Evolutionary conservation across 176 grass and related monocot species (phyloP).

Genomic region (Avena eriantha): DNA sequence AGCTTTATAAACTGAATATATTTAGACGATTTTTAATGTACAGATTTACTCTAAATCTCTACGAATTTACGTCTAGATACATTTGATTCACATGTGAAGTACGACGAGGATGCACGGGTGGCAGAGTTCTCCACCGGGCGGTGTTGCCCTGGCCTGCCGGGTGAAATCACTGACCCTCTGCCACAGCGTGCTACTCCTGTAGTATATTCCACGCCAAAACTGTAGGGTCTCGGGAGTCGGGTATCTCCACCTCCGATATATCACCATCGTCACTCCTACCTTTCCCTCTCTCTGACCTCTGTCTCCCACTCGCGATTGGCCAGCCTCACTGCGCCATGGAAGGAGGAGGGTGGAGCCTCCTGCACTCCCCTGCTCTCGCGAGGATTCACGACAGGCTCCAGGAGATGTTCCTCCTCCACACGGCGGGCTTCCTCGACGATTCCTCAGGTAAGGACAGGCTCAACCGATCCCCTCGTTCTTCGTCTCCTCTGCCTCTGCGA

Average conservation of each 20-base stretch:
- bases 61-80: no score
- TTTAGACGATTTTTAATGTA: no score
- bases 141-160: background rate
- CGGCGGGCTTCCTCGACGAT: background rate
- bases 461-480: background rate
- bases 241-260: background rate
- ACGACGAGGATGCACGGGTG: no score
- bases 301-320: background rate
- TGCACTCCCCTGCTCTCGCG: constrained; percentile 1
- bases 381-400: background rate
- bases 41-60: no score
- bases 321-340: constrained; percentile 12
- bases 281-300: background rate
- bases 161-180: background rate
- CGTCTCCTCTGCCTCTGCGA: background rate
- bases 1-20: no score
- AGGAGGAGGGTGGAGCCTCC: background rate
- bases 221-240: background rate
- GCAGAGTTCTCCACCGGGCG: no score
- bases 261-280: background rate
- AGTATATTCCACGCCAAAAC: constrained; percentile 29
- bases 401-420: background rate
- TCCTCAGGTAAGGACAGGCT: background rate
- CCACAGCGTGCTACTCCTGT: background rate
- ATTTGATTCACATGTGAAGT: no score